phyloP scores from a whole-genome alignment of 1,139 yeast genomes.

The Hemisphaericaspora xylofermentans region DNA sequence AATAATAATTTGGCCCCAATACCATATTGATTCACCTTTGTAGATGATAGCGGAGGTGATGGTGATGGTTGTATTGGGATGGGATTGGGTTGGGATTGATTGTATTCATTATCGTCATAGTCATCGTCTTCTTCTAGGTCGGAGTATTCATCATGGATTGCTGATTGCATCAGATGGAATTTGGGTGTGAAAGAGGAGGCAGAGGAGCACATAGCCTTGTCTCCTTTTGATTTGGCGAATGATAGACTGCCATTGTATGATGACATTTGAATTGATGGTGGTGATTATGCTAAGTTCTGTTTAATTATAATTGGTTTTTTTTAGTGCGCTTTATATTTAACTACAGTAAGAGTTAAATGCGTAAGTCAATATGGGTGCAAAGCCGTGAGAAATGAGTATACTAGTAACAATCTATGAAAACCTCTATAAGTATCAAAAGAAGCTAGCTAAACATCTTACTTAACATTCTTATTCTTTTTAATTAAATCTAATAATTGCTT shows the following conservation, averaged over 20 bases:
- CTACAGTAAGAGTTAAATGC: no score
- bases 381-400: no score
- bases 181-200: neutral
- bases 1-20: constrained; percentile 79
- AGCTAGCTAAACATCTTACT: no score
- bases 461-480: constrained; percentile 6
- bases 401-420: neutral
- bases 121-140: constrained; percentile 23
- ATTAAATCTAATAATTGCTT: constrained; percentile 25
- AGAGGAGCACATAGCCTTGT: neutral
- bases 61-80: constrained; percentile 1
- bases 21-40: constrained; percentile 51
- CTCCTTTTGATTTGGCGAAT: constrained; percentile 11
- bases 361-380: no score
- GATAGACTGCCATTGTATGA: constrained; percentile 8
- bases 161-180: constrained; percentile 13
- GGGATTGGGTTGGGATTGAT: neutral
- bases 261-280: constrained; percentile 5
- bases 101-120: constrained; percentile 7
- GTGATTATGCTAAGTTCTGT: neutral
- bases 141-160: constrained; percentile 21
- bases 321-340: no score
- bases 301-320: no score
- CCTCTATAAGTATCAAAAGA: no score
- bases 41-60: constrained; percentile 3